Percentiles rank a stretch among this genome's conserved stretches.
phyloP scores from a whole-genome alignment of 305 asterid genomes.

The Rubia balearica region DNA sequence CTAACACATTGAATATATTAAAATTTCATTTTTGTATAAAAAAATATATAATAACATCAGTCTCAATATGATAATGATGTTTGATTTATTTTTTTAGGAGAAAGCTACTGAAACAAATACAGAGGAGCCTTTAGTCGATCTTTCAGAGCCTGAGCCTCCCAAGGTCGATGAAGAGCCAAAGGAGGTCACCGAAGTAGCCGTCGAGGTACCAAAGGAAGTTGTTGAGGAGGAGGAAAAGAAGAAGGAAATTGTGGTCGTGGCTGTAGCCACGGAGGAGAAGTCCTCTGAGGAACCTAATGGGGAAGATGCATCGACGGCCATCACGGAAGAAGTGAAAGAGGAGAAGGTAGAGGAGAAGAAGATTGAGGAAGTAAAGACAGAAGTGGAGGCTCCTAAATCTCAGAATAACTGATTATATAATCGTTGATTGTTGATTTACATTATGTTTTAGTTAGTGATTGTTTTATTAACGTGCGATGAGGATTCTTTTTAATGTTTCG shows the following conservation, averaged over 20 bases:
- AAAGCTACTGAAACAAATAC: conserved; percentile 24
- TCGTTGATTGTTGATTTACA: not conserved
- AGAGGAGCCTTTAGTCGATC: conserved; percentile 39
- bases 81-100: conserved; percentile 11
- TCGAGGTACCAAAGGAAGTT: conserved; percentile 22
- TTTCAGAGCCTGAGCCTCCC: conserved; percentile 23
- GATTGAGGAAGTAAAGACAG: too few species aligned
- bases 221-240: conserved; percentile 23
- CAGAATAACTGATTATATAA: conserved; percentile 3
- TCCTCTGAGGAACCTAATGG: not conserved
- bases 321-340: not conserved
- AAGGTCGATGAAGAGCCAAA: conserved; percentile 23
- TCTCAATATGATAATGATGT: not conserved
- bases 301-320: not conserved
- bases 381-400: conserved; percentile 11
- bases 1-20: too few species aligned
- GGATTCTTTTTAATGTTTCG: not conserved
- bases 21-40: too few species aligned
- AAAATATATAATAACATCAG: too few species aligned
- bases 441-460: not conserved
- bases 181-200: conserved; percentile 14
- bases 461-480: not conserved
- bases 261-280: not conserved
- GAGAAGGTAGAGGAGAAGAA: not conserved
- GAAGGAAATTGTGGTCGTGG: conserved; percentile 10